phyloP scores from a whole-genome alignment of 805 yeast species.

The Kregervanrija pseudodelftensis region DNA sequence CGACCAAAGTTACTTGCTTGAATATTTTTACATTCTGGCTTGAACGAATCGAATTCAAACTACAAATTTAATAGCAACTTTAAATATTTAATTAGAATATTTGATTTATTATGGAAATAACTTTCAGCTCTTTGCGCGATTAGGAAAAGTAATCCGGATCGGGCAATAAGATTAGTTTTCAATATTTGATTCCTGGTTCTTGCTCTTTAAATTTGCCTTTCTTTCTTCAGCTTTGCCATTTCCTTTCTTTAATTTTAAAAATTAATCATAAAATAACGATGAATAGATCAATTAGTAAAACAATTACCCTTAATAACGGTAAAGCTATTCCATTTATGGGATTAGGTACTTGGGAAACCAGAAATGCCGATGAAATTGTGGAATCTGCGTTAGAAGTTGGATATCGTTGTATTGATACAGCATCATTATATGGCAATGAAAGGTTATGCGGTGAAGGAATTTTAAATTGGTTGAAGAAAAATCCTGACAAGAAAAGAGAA shows the following conservation, averaged over 20 bases:
- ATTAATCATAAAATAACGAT: slow-evolving; percentile 1
- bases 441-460: slow-evolving; percentile 44
- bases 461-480: slow-evolving; percentile 30
- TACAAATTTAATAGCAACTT: no score
- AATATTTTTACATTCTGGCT: no score
- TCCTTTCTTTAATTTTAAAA: background rate
- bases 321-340: slow-evolving; percentile 42
- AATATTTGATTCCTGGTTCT: no score
- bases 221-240: background rate
- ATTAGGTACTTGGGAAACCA: slow-evolving; percentile 41
- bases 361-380: slow-evolving; percentile 32
- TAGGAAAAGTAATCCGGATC: no score
- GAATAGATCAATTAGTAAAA: slow-evolving; percentile 7
- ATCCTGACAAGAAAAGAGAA: slow-evolving; percentile 36
- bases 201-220: background rate
- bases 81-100: no score
- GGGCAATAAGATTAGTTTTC: no score
- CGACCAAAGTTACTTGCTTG: no score
- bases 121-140: no score
- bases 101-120: no score
- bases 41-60: no score
- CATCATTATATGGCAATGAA: slow-evolving; percentile 42
- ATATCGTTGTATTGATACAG: slow-evolving; percentile 42
- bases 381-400: slow-evolving; percentile 38
- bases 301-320: slow-evolving; percentile 47